A percentile compares a stretch with the other conserved stretches of the same genome.
Conservation (phyloP, 495 filamentous ascomycete genomes). For the Podospora comata region DNA sequence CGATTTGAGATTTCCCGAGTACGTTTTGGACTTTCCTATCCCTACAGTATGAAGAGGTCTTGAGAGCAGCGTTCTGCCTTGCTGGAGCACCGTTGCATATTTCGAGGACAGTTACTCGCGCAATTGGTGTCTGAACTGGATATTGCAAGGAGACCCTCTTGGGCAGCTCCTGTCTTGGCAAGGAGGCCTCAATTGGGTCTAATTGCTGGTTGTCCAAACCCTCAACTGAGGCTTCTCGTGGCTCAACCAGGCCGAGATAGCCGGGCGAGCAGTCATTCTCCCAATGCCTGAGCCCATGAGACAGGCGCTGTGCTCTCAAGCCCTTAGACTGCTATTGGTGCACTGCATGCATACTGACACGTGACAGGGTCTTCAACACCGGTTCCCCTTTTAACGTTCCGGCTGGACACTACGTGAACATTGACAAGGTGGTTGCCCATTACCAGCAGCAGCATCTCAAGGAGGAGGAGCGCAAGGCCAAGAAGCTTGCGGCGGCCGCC, state of each 20-base stretch:
- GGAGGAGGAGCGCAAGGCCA: slow-evolving; percentile 46
- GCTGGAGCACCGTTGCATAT: not conserved
- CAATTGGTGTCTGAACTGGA: not conserved
- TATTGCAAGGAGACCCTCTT: not conserved
- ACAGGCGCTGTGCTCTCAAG: not conserved
- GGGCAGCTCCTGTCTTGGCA: not conserved
- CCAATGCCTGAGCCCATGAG: not conserved
- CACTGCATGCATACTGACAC: slow-evolving; percentile 27
- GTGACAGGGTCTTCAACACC: slow-evolving; percentile 42
- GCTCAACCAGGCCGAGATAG: not conserved
- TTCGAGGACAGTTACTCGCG: not conserved
- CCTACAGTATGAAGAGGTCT: not conserved
- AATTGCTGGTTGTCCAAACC: not conserved
- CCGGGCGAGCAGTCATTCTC: not conserved
- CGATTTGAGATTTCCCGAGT: slow-evolving; percentile 50
- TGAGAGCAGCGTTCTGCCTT: not conserved
- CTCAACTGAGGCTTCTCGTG: not conserved
- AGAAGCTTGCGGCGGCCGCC: slow-evolving; percentile 37
- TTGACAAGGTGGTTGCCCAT: slow-evolving; percentile 47
- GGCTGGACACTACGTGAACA: slow-evolving; percentile 42
- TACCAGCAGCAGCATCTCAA: slow-evolving; percentile 45
- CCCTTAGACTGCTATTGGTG: slow-evolving; percentile 14
- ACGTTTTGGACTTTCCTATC: slow-evolving; percentile 26
- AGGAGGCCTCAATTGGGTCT: not conserved
- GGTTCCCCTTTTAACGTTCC: slow-evolving; percentile 45